Base-by-base conservation (phyloP, 768 basidiomycete genomes). In the Collybia mongolica region DNA sequence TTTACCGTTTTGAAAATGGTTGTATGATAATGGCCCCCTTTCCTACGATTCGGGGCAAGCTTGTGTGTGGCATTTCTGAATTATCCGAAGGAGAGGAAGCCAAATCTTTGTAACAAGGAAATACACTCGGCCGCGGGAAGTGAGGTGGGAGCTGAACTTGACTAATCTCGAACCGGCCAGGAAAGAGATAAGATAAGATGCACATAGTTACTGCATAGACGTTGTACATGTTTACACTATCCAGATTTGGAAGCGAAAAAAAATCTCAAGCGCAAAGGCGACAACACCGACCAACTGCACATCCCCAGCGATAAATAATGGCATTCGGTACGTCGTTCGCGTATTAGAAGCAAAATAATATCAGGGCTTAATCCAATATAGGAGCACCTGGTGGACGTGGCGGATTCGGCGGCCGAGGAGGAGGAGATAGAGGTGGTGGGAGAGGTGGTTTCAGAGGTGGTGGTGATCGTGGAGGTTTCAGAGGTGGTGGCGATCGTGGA, bases 351-450 rank as follows among this genome's bases (percentile, higher is more conserved):
- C 11, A 6, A 35, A 8, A 18, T 32, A 23, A 38, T 18, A 28
- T 3, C 24, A 23, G 35, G 19, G 9, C 11, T 18, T 24, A 15
- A 41, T 28, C 53, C 11, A 28, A 15, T 26, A 20, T 44, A 76
- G 76, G 76, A 60, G 73, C 70, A 73, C 77, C 87, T 67, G 91
- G 91, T 53, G 84, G 85, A 61, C 84, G 90, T 54, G 90, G 90
- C 28, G 85, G 84, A 58, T 86, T 84, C 69, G 75, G 77, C 47
- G 77, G 78, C 54, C 66, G 80, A 43, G 73, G 77, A 44, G 70
- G 73, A 54, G 63, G 67, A 51, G 66, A 63, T 48, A 57, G 66
- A 45, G 58, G 75, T 18, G 58, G 75, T 22, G 60, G 73, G 28
- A 72, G 75, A 41, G 70, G 71, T 12, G 62, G 71, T 37, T 71